These are phyloP conservation scores for Colletotrichum sp. DNA, from an alignment of 2,329 filamentous ascomycete genomes.

Conservation along the genomic window DNA sequence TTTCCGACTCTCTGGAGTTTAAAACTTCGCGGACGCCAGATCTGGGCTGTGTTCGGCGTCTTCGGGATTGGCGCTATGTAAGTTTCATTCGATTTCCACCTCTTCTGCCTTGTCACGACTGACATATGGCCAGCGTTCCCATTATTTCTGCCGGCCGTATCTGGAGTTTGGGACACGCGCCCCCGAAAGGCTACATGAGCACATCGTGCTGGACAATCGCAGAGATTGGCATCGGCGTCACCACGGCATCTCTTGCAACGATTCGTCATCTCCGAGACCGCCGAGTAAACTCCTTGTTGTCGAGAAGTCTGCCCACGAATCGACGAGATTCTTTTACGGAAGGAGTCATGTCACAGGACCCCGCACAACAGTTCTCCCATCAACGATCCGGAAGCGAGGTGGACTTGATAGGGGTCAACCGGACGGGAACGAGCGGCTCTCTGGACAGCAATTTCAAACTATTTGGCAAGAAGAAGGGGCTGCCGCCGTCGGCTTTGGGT, in stretches of 20 bases:
- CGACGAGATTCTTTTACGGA: background rate
- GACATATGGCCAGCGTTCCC: background rate
- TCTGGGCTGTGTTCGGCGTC: background rate
- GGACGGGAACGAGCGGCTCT: background rate
- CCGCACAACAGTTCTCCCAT: background rate
- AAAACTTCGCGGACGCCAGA: background rate
- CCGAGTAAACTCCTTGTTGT: background rate
- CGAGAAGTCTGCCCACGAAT: background rate
- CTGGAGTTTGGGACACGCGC: background rate
- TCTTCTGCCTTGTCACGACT: background rate
- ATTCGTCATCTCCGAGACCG: background rate
- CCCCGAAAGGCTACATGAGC: slow-evolving; percentile 4
- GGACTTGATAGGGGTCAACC: background rate
- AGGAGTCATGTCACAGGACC: background rate
- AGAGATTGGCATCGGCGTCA: background rate
- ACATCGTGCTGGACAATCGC: slow-evolving; percentile 1
- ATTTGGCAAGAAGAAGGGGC: background rate
- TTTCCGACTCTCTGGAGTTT: background rate
- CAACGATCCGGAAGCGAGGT: background rate
- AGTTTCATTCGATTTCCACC: background rate
- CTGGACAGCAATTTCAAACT: background rate
- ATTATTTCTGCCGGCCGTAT: background rate
- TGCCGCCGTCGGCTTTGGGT: background rate
- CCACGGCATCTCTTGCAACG: background rate
- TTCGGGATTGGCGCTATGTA: background rate